Base-by-base conservation (phyloP, 495 filamentous ascomycete genomes). In the Stereocaulon alpinum region DNA sequence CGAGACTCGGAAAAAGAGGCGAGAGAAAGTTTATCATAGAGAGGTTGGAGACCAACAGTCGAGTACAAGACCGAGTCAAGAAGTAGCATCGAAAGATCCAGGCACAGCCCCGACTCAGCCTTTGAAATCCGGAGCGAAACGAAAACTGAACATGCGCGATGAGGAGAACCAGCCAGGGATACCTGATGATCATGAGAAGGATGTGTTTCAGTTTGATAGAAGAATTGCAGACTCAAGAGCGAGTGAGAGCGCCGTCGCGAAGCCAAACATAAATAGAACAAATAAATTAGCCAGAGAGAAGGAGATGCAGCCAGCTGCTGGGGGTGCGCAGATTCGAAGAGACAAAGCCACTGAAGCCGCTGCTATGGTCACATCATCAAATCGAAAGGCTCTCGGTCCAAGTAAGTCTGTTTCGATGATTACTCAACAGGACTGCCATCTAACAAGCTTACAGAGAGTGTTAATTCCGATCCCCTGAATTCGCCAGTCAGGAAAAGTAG, bases 141-240 rank as follows among this genome's bases (percentile, higher is more conserved):
- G 84, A 40, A 87, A 87, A 66, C 76, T 86, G 30, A 81, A 73
- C 60, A 73, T 73, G 42, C 66, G 76, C 6, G 79, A 85, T 18
- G 77, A 82, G 20, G 73, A 74, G 6, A 73, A 78, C 18, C 69
- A 74, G 10, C 41, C 34, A 30, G 65, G 67, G 48, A 57, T 53
- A 48, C 61, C 68, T 37, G 64, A 55, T 10, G 59, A 66, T 24
- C 61, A 58, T 20, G 70, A 71, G 40, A 75, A 74, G 22, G 76
- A 72, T 18, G 73, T 72, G 48, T 83, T 84, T 63, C 72, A 78
- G 56, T 84, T 79, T 63, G 72, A 58, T 40, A 70, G 70, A 55
- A 66, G 37, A 59, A 62, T 30, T 24, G 34, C 43, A 42, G 43
- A 37, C 1, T 27, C 27, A n/a, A 14, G 24, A 29, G 29, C 27